Evolutionary conservation across 202 grass and related monocot species (phyloP), one percentile per base, ranked within the genome.

Genomic region (Saccharum hybrid): DNA sequence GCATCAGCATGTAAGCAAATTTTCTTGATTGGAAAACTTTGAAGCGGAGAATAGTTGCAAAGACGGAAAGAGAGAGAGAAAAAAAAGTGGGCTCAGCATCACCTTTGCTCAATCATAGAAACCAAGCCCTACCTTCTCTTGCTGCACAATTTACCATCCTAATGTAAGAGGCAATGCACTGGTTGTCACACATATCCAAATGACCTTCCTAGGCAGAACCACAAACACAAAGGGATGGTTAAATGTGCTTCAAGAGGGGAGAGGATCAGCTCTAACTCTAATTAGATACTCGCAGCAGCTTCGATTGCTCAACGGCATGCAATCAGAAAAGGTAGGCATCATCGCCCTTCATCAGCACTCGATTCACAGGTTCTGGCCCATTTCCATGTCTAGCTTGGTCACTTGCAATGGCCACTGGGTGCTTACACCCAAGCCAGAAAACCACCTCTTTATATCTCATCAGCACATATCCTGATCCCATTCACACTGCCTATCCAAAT

Each of bases 151-250:
- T 74, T 42, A 79, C 13, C 65, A 71, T 71, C 2, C 0, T 49
- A 64, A 77, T 42, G 42, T 71, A 71, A 52, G 40, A 71, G 72
- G 23, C 82, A 7, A 54, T 64, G 73, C 0, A 0, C 54, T 87
- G 73, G 72, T 87, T 87, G 63, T 77, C 78, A 87, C 34, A 48
- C 18, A 41, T 46, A 46, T 49, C 12, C 22, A 26, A 72, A 72
- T 72, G 74, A 87, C 73, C 86, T 8, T 83, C 80, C 73, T 10
- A 86, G 38, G 39, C 40, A 81, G 63, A 76, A 63, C 63, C 79
- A 41, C 71, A n/a, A 22, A 69, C 8, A 23, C 15, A 9, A 23
- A 18, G 10, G 1, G 15, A 31, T 61, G 59, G 51, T 31, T 45
- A 42, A 63, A 76, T 26, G 48, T 7, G 28, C 21, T 70, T 21